Evolutionary conservation across 192 early-diverging fungal genomes (phyloP).

Genomic region (Backusella luteola): DNA sequence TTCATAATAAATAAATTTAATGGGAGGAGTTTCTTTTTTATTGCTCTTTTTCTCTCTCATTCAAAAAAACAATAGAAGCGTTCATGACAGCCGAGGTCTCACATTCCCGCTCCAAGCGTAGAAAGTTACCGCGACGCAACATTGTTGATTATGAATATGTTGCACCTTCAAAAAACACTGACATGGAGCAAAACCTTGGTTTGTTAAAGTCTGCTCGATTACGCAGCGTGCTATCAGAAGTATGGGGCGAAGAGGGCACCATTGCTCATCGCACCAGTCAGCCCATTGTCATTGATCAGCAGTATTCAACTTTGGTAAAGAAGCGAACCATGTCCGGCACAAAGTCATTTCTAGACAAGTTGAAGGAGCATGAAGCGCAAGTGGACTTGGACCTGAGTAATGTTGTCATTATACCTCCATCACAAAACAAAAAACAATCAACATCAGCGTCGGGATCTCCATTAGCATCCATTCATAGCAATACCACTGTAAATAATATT

Average conservation of each 20-base stretch:
- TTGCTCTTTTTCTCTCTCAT: not conserved
- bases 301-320: not conserved
- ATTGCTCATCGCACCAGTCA: not conserved
- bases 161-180: not conserved
- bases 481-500: not conserved
- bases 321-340: not conserved
- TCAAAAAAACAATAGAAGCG: not conserved
- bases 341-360: not conserved
- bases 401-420: not conserved
- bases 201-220: not conserved
- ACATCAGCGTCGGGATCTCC: not conserved
- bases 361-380: not conserved
- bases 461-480: not conserved
- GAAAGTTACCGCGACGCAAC: conserved; percentile 4
- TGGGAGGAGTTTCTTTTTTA: not conserved
- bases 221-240: not conserved
- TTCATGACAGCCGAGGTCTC: not conserved
- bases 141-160: not conserved
- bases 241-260: not conserved
- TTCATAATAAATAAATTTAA: too few species aligned
- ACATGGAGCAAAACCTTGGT: not conserved
- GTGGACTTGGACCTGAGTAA: not conserved
- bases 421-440: not conserved
- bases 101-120: not conserved
- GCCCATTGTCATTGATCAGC: not conserved